These are phyloP conservation scores for Magnaporthiopsis poae DNA, from an alignment of 2,329 filamentous ascomycete genomes.

Conservation along the genomic window DNA sequence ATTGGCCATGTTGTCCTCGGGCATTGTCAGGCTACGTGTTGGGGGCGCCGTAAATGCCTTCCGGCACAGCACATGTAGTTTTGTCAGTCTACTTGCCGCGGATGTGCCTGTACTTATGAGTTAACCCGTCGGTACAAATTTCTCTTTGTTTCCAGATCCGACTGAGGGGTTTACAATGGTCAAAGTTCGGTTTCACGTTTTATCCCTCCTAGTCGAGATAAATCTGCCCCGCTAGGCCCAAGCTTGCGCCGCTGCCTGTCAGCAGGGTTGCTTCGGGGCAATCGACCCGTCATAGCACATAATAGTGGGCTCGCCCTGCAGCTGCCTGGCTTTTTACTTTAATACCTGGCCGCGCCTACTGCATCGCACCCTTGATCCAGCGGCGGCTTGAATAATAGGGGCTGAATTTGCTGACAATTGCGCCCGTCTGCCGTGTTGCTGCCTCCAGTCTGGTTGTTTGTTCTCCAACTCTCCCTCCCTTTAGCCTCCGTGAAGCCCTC, in stretches of 20 bases:
- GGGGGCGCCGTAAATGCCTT: too few relatives aligned
- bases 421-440: background rate
- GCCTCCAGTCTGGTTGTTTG: background rate
- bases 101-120: background rate
- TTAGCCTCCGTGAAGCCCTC: background rate
- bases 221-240: background rate
- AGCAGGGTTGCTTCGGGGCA: background rate
- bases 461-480: background rate
- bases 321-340: background rate
- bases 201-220: background rate
- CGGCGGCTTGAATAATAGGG: background rate
- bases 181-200: background rate
- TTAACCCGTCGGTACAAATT: background rate
- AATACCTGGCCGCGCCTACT: too few relatives aligned
- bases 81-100: background rate
- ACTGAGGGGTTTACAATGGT: background rate
- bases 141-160: background rate
- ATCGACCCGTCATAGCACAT: background rate
- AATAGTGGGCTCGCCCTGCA: background rate
- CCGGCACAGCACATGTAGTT: background rate
- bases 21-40: background rate
- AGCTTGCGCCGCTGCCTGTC: background rate
- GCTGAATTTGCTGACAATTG: background rate
- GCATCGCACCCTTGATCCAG: background rate
- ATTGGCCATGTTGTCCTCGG: too few relatives aligned